Percentiles rank a stretch among this genome's conserved stretches.
Evolutionary conservation across 495 filamentous ascomycete genomes (phyloP).

Genomic region (Xylaria sp.): DNA sequence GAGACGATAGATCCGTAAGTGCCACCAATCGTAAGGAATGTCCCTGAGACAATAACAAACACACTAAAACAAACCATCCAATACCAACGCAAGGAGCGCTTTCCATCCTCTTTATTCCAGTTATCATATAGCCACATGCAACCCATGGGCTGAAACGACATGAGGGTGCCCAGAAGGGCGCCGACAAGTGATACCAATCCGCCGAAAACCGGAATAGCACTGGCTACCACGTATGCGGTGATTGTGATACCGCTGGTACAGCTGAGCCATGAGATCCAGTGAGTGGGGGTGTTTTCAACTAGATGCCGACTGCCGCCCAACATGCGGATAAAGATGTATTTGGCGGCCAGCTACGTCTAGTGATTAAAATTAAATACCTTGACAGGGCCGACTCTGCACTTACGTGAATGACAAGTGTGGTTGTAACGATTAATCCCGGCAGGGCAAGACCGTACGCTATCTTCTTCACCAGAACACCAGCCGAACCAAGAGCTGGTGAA

Average conservation of each 20-base stretch:
- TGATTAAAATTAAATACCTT: conserved; percentile 21
- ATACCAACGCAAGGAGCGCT: conserved; percentile 37
- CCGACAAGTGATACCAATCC: conserved; percentile 26
- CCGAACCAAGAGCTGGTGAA: conserved; percentile 38
- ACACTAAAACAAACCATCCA: conserved; percentile 34
- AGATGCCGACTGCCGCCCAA: conserved; percentile 46
- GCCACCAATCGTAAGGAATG: conserved; percentile 43
- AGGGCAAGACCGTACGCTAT: conserved; percentile 40
- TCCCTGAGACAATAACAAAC: conserved; percentile 32
- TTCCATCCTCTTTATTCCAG: conserved; percentile 26
- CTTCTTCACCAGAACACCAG: conserved; percentile 38
- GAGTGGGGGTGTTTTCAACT: conserved; percentile 38
- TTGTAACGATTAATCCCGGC: conserved; percentile 21
- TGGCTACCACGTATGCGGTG: conserved; percentile 43
- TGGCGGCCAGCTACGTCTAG: conserved; percentile 47
- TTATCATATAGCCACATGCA: conserved; percentile 56
- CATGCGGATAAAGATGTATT: conserved; percentile 48
- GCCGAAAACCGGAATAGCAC: conserved; percentile 47
- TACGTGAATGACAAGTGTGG: conserved; percentile 8
- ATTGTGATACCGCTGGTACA: conserved; percentile 37
- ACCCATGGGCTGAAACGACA: conserved; percentile 51
- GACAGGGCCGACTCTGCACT: neutral
- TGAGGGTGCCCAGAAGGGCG: conserved; percentile 44
- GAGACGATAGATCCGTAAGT: conserved; percentile 43
- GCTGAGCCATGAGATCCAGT: conserved; percentile 47